Conservation (phyloP, 1,284 basidiomycete species). For the Papiliotrema laurentii region DNA sequence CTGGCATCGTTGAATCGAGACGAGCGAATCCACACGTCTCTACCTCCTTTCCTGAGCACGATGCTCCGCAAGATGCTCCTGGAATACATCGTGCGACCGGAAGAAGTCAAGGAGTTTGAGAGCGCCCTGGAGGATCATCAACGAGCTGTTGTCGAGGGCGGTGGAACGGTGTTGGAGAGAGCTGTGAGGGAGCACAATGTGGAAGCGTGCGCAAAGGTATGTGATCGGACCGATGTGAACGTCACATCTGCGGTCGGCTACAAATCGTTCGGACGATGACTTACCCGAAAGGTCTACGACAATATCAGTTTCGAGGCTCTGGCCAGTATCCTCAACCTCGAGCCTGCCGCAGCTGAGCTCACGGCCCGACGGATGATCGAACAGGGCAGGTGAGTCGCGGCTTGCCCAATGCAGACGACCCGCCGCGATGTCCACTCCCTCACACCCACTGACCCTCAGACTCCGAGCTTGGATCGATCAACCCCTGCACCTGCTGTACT, state of each 20-base stretch:
- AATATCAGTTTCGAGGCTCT: conserved; percentile 89
- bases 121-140: conserved; percentile 84
- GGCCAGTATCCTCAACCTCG: conserved; percentile 75
- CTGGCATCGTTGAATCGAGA: conserved; percentile 90
- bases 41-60: conserved; percentile 55
- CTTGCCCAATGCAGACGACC: too few relatives aligned
- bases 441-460: conserved; percentile 14
- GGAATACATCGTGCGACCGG: conserved; percentile 85
- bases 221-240: neutral
- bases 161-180: conserved; percentile 91
- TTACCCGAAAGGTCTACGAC: conserved; percentile 62
- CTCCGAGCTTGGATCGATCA: conserved; percentile 89
- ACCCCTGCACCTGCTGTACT: conserved; percentile 86
- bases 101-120: conserved; percentile 87
- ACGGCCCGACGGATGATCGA: conserved; percentile 80
- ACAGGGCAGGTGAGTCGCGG: conserved; percentile 69
- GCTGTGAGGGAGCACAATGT: conserved; percentile 99
- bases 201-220: conserved; percentile 76
- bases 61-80: conserved; percentile 97
- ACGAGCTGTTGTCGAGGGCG: conserved; percentile 70
- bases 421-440: neutral
- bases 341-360: conserved; percentile 81
- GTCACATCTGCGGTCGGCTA: neutral
- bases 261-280: too few relatives aligned
- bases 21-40: conserved; percentile 71